Base-by-base conservation (phyloP, 2,329 filamentous ascomycete species). In the Plectosphaerella plurivora region DNA sequence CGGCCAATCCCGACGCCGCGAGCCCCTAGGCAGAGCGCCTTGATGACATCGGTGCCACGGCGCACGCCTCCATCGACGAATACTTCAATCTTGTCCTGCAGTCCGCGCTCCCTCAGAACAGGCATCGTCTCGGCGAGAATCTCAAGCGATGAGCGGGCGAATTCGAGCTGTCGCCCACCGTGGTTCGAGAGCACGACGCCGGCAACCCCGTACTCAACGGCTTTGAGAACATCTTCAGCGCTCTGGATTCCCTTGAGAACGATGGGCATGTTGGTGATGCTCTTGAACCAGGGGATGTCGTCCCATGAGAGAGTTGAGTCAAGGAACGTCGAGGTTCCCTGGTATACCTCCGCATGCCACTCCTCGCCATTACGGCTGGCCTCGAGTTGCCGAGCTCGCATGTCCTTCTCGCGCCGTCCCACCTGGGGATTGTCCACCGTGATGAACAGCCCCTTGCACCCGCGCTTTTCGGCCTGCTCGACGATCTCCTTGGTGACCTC, bases 1-100 rank as follows among this genome's bases (percentile, higher is more conserved):
- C 87, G 73, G 2, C 87, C 87, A 47, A 89, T 76, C 5, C 89
- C 88, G 0, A 93, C 89, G 28, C 83, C 88, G 63, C 16, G 54
- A 50, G 56, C 56, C 8, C 81, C 89, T 24, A 77, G 77, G 36
- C 91, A 72, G 76, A 91, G 87, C 1, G 81, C 79, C 63, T 89
- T 84, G 63, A 83, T 90, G 2, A 88, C 77, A 59, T 88, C 85
- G 0, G 82, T 81, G 0, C 85, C 85, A 15, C 84, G 70, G 12
- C 76, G 73, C 20, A 89, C 75, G 0, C 86, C 85, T 1, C 84
- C 83, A 55, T 89, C 85, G 4, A 88, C 69, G 47, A 87, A 82
- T 0, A 88, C 72, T 51, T 80, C 72, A 15, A 56, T 50, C n/a
- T 16, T 28, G 2, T 50, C 55, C 12, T 60, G 33, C 2, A 59